Conservation (phyloP, 345 rosid genomes). For the Erysimum cheiranthoides region DNA sequence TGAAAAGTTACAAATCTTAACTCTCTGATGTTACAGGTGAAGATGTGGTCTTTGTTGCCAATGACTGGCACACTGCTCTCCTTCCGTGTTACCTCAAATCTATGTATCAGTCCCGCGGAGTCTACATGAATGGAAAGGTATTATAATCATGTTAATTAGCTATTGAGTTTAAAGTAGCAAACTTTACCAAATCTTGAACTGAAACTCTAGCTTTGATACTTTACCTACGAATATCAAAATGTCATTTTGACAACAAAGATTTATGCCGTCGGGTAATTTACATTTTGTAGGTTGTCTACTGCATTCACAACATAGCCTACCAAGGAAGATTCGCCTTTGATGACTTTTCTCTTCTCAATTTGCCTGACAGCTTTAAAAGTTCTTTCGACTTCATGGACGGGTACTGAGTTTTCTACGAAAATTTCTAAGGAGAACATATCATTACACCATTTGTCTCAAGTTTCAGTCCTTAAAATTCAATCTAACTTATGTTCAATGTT, state of each 20-base stretch:
- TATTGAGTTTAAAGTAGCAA: not conserved
- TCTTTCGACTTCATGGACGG: conserved; percentile 89
- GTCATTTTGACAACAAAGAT: not conserved
- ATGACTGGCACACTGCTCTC: conserved; percentile 96
- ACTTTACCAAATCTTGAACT: conserved; percentile 5
- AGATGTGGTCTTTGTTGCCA: conserved; percentile 79
- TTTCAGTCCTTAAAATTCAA: not conserved
- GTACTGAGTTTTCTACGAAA: conserved; percentile 45
- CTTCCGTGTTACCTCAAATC: conserved; percentile 85
- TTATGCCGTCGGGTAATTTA: not conserved
- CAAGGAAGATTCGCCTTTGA: conserved; percentile 80
- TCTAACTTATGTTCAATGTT: conserved; percentile 13
- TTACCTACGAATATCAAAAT: not conserved
- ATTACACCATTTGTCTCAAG: conserved; percentile 10
- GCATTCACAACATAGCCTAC: conserved; percentile 98
- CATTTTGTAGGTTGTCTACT: conserved; percentile 62
- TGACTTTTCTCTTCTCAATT: conserved; percentile 74
- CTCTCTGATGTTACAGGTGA: conserved; percentile 64
- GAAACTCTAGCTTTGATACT: not conserved
- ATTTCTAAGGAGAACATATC: not conserved
- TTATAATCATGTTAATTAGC: conserved; percentile 22
- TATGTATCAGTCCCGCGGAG: conserved; percentile 70
- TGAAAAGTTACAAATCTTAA: not conserved
- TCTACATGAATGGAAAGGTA: conserved; percentile 84
- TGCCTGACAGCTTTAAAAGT: conserved; percentile 74